phyloP scores from a whole-genome alignment of 768 basidiomycete genomes.

The Boletus sp. region DNA sequence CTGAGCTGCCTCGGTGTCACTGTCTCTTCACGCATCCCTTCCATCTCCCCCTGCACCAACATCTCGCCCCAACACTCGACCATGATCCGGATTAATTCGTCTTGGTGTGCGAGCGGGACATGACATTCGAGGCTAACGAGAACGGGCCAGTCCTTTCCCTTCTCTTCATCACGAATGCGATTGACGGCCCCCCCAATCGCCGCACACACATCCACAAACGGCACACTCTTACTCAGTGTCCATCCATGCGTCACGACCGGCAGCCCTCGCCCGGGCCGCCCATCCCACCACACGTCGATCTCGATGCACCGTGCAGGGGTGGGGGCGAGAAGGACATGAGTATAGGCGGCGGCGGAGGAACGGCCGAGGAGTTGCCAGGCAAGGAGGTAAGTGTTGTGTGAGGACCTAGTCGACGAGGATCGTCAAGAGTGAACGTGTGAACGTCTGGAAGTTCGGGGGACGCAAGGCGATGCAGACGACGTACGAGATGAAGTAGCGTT shows the following conservation, averaged over 20 bases:
- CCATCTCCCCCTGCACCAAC: conserved; percentile 38
- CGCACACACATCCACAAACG: conserved; percentile 49
- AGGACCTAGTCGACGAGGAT: conserved; percentile 35
- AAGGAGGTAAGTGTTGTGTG: conserved; percentile 66
- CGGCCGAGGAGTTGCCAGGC: conserved; percentile 54
- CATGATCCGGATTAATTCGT: conserved; percentile 52
- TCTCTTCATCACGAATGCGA: not conserved
- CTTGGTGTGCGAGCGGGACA: conserved; percentile 47
- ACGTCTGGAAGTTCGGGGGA: not conserved
- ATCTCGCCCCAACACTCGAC: conserved; percentile 49
- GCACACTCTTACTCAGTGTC: conserved; percentile 51
- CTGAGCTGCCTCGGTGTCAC: conserved; percentile 46
- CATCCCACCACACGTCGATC: conserved; percentile 60
- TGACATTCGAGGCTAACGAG: conserved; percentile 63
- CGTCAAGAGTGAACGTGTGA: not conserved
- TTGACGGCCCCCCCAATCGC: conserved; percentile 32
- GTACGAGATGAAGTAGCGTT: conserved; percentile 54
- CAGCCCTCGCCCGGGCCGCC: conserved; percentile 39
- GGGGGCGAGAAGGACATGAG: conserved; percentile 47
- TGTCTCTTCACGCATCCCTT: conserved; percentile 20
- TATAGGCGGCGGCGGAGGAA: conserved; percentile 52
- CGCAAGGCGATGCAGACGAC: conserved; percentile 14
- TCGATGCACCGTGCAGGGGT: conserved; percentile 53
- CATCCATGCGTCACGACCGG: conserved; percentile 60
- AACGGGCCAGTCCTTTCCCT: conserved; percentile 49